Evolutionary conservation across 495 filamentous ascomycete genomes (phyloP), one percentile per base, ranked within the genome.

Genomic region (Aspergillus cristatus): DNA sequence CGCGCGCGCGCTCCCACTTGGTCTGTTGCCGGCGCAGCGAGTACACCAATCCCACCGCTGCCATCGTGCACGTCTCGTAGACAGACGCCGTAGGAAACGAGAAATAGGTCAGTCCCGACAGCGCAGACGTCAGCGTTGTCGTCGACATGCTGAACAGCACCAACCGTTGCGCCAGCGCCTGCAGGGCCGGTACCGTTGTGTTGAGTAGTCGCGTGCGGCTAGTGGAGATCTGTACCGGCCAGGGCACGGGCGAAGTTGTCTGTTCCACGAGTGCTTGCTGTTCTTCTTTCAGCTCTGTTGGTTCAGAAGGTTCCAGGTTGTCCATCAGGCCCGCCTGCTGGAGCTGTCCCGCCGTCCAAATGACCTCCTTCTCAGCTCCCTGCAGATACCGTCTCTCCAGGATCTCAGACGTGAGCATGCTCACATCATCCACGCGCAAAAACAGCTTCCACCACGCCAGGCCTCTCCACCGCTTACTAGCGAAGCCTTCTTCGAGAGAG

Each of bases 391-490:
- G 68, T 33, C 67, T 71, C 25, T 75, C 70, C 3, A 96, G 58
- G 37, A 95, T 77, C 42, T 93, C 83, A 2, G 78, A 76, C 1
- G 82, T 74, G 32, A 91, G 76, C 71, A 85, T 80, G 18, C 72
- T 70, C 28, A 98, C 86, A 47, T 97, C 90, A 55, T 97, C 91
- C 32, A 86, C 85, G 10, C 82, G 79, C 86, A 87, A 96, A 51
- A 94, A 80, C 10, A 98, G 75, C 54, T 93, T 94, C 84, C 85
- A 97, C 91, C 90, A 98, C 7, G 74, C 71, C 1, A 94, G 65
- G 13, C 76, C 79, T 2, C 70, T 67, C 90, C 90, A 97, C 17
- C 71, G 58, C 28, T 62, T 67, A 26, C 75, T 76, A 10, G 71
- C 55, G 47, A 94, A 90, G 3, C 83, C 86, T 22, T 66, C 55